A percentile compares a stretch with the other conserved stretches of the same genome.
phyloP scores from a whole-genome alignment of 306 rosid genomes.

The Herpetospermum pedunculosum region DNA sequence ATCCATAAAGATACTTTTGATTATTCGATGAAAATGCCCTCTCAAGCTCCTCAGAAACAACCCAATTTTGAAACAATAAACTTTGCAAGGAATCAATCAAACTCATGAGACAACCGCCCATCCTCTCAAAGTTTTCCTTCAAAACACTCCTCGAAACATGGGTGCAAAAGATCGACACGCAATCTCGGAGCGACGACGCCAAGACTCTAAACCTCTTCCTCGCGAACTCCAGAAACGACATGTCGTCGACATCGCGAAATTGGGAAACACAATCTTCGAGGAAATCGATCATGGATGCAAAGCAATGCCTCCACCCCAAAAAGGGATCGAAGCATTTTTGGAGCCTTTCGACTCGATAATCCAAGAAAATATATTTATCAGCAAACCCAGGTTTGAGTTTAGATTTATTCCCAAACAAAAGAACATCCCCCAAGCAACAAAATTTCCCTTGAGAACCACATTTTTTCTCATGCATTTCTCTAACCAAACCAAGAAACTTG shows the following conservation, averaged over 20 bases:
- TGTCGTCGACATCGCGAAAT: slow-evolving; percentile 15
- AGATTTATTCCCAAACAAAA: slow-evolving; percentile 53
- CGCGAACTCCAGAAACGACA: slow-evolving; percentile 40
- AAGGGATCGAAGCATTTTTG: slow-evolving; percentile 23
- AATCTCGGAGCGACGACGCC: slow-evolving; percentile 16
- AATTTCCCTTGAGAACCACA: slow-evolving; percentile 8
- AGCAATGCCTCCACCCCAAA: slow-evolving; percentile 37
- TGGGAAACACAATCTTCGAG: slow-evolving; percentile 46
- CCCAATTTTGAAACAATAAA: slow-evolving; percentile 20
- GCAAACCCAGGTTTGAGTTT: slow-evolving; percentile 42
- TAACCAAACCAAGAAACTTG: slow-evolving; percentile 30
- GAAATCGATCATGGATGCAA: slow-evolving; percentile 42
- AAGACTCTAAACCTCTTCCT: slow-evolving; percentile 22
- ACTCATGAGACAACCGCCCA: slow-evolving; percentile 18
- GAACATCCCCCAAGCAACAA: slow-evolving; percentile 40
- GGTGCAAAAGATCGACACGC: slow-evolving; percentile 29
- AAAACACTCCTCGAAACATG: slow-evolving; percentile 37
- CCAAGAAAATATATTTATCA: slow-evolving; percentile 40
- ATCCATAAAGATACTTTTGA: neutral
- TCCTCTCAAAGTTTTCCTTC: slow-evolving; percentile 17
- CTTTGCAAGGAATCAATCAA: slow-evolving; percentile 27
- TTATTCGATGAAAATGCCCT: slow-evolving; percentile 17
- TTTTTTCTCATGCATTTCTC: slow-evolving; percentile 9
- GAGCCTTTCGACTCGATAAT: slow-evolving; percentile 42
- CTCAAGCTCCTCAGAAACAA: slow-evolving; percentile 26